Conservation (phyloP, 495 filamentous ascomycete species). For the Tuber melanosporum region DNA sequence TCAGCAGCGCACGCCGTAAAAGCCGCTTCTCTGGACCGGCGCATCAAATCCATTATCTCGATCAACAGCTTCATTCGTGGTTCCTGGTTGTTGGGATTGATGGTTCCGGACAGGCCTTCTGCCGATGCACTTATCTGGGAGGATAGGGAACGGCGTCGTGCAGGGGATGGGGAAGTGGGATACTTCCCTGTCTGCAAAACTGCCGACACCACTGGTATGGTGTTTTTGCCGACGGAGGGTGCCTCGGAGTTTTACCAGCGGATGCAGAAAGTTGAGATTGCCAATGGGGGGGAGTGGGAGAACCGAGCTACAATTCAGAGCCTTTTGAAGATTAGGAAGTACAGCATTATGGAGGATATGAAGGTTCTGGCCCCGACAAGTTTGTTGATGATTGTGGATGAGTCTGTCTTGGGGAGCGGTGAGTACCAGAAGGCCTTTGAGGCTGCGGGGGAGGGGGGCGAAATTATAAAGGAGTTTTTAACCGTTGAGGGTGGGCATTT, state of each 20-base stretch:
- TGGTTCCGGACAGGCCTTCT: background rate
- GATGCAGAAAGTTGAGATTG: conserved; percentile 6
- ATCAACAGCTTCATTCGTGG: conserved; percentile 1
- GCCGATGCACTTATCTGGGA: conserved; percentile 3
- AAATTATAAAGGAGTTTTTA: conserved; percentile 1
- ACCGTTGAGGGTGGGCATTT: conserved; percentile 9
- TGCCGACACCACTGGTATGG: background rate
- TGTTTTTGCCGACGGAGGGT: background rate
- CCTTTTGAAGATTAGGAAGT: conserved; percentile 6
- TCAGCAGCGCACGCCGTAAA: conserved; percentile 10
- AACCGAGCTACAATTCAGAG: conserved; percentile 16
- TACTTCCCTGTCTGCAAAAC: conserved; percentile 2
- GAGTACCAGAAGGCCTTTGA: background rate
- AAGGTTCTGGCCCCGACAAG: background rate
- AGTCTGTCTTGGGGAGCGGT: background rate
- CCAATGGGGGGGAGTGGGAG: conserved; percentile 6
- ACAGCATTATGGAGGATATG: background rate
- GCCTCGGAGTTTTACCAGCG: background rate
- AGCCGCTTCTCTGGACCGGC: conserved; percentile 11
- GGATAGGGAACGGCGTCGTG: conserved; percentile 8
- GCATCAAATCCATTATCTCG: conserved; percentile 14
- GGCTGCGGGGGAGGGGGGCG: background rate
- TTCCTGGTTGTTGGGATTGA: background rate
- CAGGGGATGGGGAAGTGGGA: conserved; percentile 8
- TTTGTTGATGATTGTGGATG: conserved; percentile 26